Percentiles rank a stretch among this genome's conserved stretches.
phyloP scores from a whole-genome alignment of 768 basidiomycete genomes.

The Serendipita vermifera region DNA sequence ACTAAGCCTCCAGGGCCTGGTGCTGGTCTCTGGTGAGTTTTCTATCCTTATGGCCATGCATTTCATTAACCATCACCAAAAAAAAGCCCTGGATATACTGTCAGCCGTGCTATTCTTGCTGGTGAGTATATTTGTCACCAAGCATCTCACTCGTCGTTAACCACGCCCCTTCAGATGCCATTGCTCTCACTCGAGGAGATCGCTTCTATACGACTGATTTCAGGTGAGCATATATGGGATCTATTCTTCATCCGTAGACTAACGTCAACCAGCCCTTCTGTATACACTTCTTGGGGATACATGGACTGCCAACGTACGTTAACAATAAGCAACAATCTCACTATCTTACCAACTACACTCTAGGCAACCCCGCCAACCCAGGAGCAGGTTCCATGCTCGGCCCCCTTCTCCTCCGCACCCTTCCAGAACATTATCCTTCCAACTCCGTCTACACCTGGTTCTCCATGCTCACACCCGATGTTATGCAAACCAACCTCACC shows the following conservation, averaged over 20 bases:
- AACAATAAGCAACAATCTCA: too few relatives aligned
- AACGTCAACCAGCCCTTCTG: constrained; percentile 30
- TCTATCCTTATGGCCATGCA: neutral
- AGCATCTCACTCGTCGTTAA: neutral
- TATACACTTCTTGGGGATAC: constrained; percentile 75
- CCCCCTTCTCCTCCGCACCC: constrained; percentile 50
- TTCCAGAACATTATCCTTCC: constrained; percentile 54
- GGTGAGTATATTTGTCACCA: constrained; percentile 4
- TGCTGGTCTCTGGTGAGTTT: constrained; percentile 74
- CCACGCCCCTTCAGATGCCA: constrained; percentile 43
- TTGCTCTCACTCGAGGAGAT: constrained; percentile 76
- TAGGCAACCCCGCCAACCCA: constrained; percentile 49
- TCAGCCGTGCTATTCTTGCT: constrained; percentile 69
- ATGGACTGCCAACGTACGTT: constrained; percentile 73
- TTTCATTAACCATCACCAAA: constrained; percentile 26
- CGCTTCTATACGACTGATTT: constrained; percentile 71
- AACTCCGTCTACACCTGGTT: constrained; percentile 75
- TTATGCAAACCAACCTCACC: constrained; percentile 48
- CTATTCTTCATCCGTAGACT: neutral
- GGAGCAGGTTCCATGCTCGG: constrained; percentile 42
- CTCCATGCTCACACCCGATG: constrained; percentile 68
- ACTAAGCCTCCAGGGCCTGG: constrained; percentile 62
- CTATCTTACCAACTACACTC: too few relatives aligned
- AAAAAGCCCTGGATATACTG: constrained; percentile 39
- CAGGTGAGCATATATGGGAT: constrained; percentile 34